Base-by-base conservation (phyloP, 2,329 filamentous ascomycete genomes). In the Macroventuria anomochaeta region DNA sequence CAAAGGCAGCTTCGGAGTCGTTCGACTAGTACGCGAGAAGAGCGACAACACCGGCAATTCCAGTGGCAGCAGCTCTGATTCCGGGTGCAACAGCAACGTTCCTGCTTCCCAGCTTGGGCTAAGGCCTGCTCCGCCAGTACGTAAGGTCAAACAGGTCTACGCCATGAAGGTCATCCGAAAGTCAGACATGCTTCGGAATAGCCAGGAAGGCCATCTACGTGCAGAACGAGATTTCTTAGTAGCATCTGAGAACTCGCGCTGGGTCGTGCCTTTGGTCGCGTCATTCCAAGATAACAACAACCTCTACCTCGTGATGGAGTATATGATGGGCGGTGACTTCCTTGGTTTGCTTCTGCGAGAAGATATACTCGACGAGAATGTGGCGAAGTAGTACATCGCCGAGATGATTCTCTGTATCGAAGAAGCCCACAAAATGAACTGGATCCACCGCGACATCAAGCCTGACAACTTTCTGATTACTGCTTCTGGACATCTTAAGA, bases 151-250 rank as follows among this genome's bases (percentile, higher is more conserved):
- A 36, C 83, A 89, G 52, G 86, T 96, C 0, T 97, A 88, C 72
- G 95, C 95, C 12, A 97, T 97, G 93, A 97, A 97, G 72, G 90
- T 96, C 26, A 97, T 97, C 62, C 87, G 89, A 53, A 99, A 99
- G 71, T 91, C 91, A 0, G 87, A 91, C 50, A 97, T 97, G 93
- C 81, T 97, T 49, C 86, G 88, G 11, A 95, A 91, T 55, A 88
- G 88, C 58, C 95, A 97, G 76, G 93, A 97, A 75, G 93, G 91
- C 0, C 95, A 97, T 76, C 76, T 99, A 17, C 86, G 91, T 29
- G 93, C 93, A 0, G 93, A 99, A 71, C 81, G 93, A 61, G 95
- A 97, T 66, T 96, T 97, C 61, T 82, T 99, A 7, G 91, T 96
- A 21, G 86, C 89, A 5, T 93, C 92, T 1, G 90, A 95, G 70